Base-by-base conservation (phyloP, 805 yeast genomes). In the Lachancea waltii region DNA sequence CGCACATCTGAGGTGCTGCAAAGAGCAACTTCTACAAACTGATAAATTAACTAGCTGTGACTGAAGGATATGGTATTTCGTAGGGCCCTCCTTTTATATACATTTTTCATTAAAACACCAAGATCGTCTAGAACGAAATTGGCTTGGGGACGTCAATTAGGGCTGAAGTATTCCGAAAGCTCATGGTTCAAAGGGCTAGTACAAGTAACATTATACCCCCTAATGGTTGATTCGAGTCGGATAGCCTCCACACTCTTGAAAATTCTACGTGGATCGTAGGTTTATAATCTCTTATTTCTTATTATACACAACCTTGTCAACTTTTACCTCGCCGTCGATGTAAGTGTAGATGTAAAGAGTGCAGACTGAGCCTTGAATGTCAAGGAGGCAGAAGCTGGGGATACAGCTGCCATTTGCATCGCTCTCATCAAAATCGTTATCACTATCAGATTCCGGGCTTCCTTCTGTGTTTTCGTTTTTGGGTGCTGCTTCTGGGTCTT, bases 331-430 rank as follows among this genome's bases (percentile, higher is more conserved):
- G 1, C 80, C 86, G 45, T 79, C 80, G 28, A 82, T 67, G 50
- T 79, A 69, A 8, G 92, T 83, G 67, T 92, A 92, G 43, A 92
- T 82, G 62, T 83, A 92, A 19, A 89, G 67, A 1, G 89, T 83
- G 48, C 95, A 81, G 2, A 74, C 72, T 0, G 79, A 60, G 0
- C 85, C 90, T 53, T 82, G 85, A n/a, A 87, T 75, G 53, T 92
- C 97, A 47, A 90, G 56, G 22, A 90, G 67, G 53, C 95, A 87
- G 59, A 92, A 90, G 38, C 95, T 84, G 4, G 97, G 96, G 10
- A 77, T 72, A n/a, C 53, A 54, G 3, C 60, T 73, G 3, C 61
- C 62, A 10, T 48, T 46, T 2, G 54, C 33, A 18, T 53, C 56
- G 21, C 41, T 38, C 4, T 66, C 28, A 54, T 59, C 43, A 47